These are phyloP conservation scores for Bathelium albidoporum DNA, from an alignment of 495 filamentous ascomycete genomes.

Conservation along the genomic window DNA sequence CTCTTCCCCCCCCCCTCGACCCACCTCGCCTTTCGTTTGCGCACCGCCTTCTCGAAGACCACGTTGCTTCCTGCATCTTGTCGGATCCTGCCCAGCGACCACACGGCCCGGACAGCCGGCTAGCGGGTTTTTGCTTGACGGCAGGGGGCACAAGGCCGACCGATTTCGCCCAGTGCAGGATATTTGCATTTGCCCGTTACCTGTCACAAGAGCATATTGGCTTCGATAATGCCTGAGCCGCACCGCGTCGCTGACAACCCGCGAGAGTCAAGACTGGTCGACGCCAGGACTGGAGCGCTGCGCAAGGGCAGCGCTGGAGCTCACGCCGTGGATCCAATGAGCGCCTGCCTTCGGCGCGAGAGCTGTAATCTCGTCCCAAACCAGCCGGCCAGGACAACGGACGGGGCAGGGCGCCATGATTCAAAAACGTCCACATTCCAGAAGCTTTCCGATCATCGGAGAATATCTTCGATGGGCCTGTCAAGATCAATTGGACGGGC, in stretches of 20 bases:
- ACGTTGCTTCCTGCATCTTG: neutral
- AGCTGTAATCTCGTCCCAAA: slow-evolving; percentile 3
- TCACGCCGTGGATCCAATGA: neutral
- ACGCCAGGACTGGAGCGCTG: neutral
- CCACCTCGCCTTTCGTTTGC: no score
- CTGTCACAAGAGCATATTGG: slow-evolving; percentile 4
- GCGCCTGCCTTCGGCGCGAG: neutral
- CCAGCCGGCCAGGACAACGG: neutral
- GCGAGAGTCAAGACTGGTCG: neutral
- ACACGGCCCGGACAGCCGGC: neutral
- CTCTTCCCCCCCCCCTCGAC: no score
- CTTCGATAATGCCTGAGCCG: slow-evolving; percentile 5
- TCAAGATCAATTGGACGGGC: neutral
- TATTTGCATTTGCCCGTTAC: slow-evolving; percentile 3
- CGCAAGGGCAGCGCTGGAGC: neutral
- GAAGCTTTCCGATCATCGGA: slow-evolving; percentile 2
- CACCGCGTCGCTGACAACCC: neutral
- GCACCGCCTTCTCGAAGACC: neutral
- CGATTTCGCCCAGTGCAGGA: neutral
- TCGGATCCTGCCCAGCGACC: neutral
- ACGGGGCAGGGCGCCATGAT: neutral
- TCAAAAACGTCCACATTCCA: neutral
- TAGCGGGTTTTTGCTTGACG: neutral
- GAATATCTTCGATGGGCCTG: neutral
- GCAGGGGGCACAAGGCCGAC: neutral